phyloP scores from a whole-genome alignment of 768 basidiomycete genomes.

The Termitomyces sp. region DNA sequence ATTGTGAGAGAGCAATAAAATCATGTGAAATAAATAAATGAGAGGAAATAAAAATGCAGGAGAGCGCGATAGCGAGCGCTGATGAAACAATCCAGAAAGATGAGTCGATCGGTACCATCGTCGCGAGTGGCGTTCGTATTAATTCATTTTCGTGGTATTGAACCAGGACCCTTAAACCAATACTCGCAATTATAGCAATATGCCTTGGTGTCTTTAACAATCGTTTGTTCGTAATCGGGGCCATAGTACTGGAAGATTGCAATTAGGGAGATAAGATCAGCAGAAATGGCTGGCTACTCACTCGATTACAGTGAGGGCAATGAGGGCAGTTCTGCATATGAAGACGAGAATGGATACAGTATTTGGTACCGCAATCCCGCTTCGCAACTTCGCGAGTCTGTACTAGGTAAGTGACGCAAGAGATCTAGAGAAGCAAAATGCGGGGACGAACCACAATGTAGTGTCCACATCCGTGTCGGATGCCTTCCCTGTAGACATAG shows the following conservation, averaged over 20 bases:
- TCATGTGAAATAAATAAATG: background rate
- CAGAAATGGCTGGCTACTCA: slow-evolving; percentile 22
- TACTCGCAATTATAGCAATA: slow-evolving; percentile 59
- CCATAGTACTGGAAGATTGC: slow-evolving; percentile 53
- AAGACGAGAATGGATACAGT: slow-evolving; percentile 32
- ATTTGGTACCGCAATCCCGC: slow-evolving; percentile 50
- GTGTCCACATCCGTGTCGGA: slow-evolving; percentile 76
- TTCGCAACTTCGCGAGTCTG: slow-evolving; percentile 51
- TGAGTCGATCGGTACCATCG: background rate
- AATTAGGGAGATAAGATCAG: slow-evolving; percentile 9
- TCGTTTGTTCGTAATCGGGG: slow-evolving; percentile 64
- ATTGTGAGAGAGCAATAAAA: background rate
- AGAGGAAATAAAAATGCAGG: slow-evolving; percentile 2
- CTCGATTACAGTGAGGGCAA: slow-evolving; percentile 43
- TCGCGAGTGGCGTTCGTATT: slow-evolving; percentile 2
- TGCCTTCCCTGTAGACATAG: slow-evolving; percentile 57
- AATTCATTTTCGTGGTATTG: slow-evolving; percentile 29
- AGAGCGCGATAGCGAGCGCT: slow-evolving; percentile 13
- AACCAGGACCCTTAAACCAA: slow-evolving; percentile 50
- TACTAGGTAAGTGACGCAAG: slow-evolving; percentile 7
- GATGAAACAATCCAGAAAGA: background rate
- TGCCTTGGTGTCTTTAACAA: slow-evolving; percentile 45
- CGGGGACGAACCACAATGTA: slow-evolving; percentile 58
- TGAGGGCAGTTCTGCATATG: slow-evolving; percentile 33
- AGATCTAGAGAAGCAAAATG: background rate